These are phyloP conservation scores for Rhodomyrtus psidioides DNA, from an alignment of 441 rosid genomes.

Conservation along the genomic window DNA sequence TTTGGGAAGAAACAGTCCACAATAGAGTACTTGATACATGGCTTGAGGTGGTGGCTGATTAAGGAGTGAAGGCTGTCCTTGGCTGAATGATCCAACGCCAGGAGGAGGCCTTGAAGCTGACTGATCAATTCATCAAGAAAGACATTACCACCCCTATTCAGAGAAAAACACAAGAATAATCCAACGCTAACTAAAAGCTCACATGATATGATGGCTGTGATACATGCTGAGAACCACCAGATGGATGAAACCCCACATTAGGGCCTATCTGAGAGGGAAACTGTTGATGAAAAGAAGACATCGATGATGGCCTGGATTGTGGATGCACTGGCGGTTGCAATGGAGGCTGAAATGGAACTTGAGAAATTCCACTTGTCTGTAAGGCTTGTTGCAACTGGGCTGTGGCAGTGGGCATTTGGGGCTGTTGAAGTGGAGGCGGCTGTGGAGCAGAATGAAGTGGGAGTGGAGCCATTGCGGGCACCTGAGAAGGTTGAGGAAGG, in stretches of 20 bases:
- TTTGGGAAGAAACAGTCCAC: not conserved
- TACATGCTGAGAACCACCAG: slow-evolving; percentile 61
- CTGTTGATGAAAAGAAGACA: slow-evolving; percentile 55
- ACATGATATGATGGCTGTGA: slow-evolving; percentile 78
- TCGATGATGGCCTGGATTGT: slow-evolving; percentile 46
- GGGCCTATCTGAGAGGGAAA: slow-evolving; percentile 60
- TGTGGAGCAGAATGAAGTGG: slow-evolving; percentile 62
- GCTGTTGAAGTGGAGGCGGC: slow-evolving; percentile 49
- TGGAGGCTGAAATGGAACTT: slow-evolving; percentile 25
- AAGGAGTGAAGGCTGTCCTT: slow-evolving; percentile 51
- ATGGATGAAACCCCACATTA: slow-evolving; percentile 57
- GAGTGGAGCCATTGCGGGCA: slow-evolving; percentile 33
- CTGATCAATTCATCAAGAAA: slow-evolving; percentile 30
- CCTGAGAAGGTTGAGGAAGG: slow-evolving; percentile 56
- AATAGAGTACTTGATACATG: slow-evolving; percentile 46
- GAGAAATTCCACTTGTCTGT: slow-evolving; percentile 48
- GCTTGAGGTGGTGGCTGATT: slow-evolving; percentile 45
- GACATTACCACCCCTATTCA: not conserved
- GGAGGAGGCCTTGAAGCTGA: slow-evolving; percentile 47
- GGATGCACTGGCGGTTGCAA: slow-evolving; percentile 51
- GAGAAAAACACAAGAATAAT: not conserved
- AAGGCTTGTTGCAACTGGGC: slow-evolving; percentile 65
- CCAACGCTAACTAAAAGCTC: slow-evolving; percentile 14
- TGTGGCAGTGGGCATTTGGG: slow-evolving; percentile 49
- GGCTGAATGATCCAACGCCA: slow-evolving; percentile 51